A percentile compares a stretch with the other conserved stretches of the same genome.
phyloP scores from a whole-genome alignment of 306 rosid genomes.

The Albizia julibrissin region DNA sequence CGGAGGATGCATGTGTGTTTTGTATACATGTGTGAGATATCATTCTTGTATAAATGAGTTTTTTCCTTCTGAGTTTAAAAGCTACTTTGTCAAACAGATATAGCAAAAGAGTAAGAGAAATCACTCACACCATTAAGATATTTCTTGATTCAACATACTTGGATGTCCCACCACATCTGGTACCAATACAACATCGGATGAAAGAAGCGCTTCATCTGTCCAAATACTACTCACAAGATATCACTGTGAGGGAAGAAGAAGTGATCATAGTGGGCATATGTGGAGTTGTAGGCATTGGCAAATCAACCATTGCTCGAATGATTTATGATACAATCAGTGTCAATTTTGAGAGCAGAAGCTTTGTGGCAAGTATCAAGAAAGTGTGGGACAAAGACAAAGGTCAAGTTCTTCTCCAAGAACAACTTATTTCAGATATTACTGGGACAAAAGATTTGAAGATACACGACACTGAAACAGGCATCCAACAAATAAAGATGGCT shows the following conservation, averaged over 20 bases:
- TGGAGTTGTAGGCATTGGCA: not conserved
- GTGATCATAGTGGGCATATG: not conserved
- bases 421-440: not conserved
- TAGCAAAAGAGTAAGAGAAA: not conserved
- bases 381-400: not conserved
- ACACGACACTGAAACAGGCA: not conserved
- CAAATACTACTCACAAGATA: slow-evolving; percentile 1
- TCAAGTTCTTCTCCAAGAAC: not conserved
- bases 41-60: too few relatives aligned
- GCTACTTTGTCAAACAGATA: not conserved
- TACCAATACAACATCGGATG: not conserved
- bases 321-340: not conserved
- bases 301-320: not conserved
- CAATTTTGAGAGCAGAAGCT: not conserved
- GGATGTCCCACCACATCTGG: not conserved
- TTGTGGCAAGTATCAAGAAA: not conserved
- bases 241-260: not conserved
- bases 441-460: not conserved
- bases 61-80: not conserved
- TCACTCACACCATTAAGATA: not conserved
- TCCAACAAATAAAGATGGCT: not conserved
- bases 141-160: not conserved
- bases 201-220: not conserved
- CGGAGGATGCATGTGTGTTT: too few relatives aligned
- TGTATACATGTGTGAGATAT: not conserved